Percentiles rank a stretch among this genome's conserved stretches.
phyloP scores from a whole-genome alignment of 805 yeast genomes.

The Yarrowia bubula region DNA sequence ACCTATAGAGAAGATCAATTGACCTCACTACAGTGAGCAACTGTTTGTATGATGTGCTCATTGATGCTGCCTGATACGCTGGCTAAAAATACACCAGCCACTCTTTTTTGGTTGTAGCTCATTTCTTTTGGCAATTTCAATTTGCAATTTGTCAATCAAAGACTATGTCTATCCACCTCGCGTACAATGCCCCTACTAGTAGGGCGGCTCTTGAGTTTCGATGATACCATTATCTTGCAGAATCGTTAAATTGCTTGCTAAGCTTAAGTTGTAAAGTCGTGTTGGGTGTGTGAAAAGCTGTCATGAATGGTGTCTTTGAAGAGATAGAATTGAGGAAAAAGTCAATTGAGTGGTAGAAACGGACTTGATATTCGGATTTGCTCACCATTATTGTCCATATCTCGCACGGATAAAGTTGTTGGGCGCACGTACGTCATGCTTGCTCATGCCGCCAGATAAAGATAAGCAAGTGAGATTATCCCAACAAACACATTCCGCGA shows the following conservation, averaged over 20 bases:
- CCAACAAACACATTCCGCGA: neutral
- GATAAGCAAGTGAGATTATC: neutral
- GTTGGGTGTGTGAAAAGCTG: neutral
- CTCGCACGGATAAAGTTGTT: neutral
- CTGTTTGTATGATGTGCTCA: too few relatives aligned
- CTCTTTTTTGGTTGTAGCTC: too few relatives aligned
- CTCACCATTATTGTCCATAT: too few relatives aligned
- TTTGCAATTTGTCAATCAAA: neutral
- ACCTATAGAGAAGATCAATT: too few relatives aligned
- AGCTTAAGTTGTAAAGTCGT: neutral
- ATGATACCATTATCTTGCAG: neutral
- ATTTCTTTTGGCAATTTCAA: neutral
- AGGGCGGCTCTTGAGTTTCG: too few relatives aligned
- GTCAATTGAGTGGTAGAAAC: too few relatives aligned
- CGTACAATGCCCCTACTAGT: neutral
- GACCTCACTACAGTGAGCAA: too few relatives aligned
- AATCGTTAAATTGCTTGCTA: neutral
- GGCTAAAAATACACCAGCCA: too few relatives aligned
- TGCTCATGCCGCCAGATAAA: constrained; percentile 9
- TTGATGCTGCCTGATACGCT: too few relatives aligned
- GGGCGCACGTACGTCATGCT: neutral
- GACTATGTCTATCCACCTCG: neutral
- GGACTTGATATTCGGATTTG: too few relatives aligned
- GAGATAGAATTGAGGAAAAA: too few relatives aligned
- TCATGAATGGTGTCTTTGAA: too few relatives aligned